Conservation (phyloP, 345 rosid species). For the Limnanthes douglasii region DNA sequence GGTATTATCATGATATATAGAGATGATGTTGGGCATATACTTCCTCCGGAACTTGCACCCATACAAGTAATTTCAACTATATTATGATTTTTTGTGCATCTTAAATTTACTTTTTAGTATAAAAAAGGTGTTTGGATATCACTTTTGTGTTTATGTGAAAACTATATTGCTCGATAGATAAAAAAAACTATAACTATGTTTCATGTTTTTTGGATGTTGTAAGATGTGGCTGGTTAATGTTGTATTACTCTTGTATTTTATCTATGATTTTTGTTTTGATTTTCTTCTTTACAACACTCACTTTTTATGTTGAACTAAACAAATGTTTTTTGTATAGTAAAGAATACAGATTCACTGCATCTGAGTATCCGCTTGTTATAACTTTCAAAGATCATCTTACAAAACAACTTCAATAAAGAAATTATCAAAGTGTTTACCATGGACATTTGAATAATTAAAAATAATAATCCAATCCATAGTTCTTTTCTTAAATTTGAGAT, state of each 20-base stretch:
- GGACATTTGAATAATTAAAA: conserved; percentile 5
- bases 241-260: not conserved
- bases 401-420: conserved; percentile 68
- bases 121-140: too few relatives aligned
- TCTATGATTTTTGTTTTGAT: not conserved
- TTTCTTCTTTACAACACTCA: conserved; percentile 43
- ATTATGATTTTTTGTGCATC: too few relatives aligned
- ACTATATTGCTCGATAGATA: too few relatives aligned
- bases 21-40: too few relatives aligned
- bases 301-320: conserved; percentile 61
- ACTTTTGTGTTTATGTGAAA: too few relatives aligned
- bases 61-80: too few relatives aligned
- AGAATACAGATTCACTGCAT: conserved; percentile 58
- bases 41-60: too few relatives aligned
- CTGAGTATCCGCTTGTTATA: conserved; percentile 78
- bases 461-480: conserved; percentile 6
- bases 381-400: conserved; percentile 97
- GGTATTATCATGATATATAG: too few relatives aligned
- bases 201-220: too few relatives aligned
- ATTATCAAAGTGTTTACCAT: conserved; percentile 83
- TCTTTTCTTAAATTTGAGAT: conserved; percentile 11
- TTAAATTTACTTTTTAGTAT: too few relatives aligned
- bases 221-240: too few relatives aligned
- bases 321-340: conserved; percentile 61
- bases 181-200: too few relatives aligned